A percentile compares a stretch with the other conserved stretches of the same genome.
Conservation (phyloP, 257 asterid genomes). For the Gentiana straminea region DNA sequence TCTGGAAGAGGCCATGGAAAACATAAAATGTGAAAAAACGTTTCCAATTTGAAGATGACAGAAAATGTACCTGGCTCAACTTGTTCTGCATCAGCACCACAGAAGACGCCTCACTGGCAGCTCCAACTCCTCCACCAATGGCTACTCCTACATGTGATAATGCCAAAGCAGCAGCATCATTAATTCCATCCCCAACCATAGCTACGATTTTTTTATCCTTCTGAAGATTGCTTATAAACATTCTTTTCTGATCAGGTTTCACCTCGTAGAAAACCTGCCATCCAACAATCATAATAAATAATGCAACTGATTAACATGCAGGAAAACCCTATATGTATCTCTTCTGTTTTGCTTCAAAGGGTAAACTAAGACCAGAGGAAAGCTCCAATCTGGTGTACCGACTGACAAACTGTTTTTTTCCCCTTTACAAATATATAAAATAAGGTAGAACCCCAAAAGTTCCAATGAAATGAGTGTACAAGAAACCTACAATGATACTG, state of each 20-base stretch:
- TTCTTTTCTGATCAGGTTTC: slow-evolving; percentile 80
- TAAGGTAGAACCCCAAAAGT: too few relatives aligned
- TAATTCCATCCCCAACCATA: slow-evolving; percentile 99
- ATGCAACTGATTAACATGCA: too few relatives aligned
- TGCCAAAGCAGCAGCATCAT: slow-evolving; percentile 98
- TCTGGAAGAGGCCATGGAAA: too few relatives aligned
- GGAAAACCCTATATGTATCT: too few relatives aligned
- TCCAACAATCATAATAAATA: slow-evolving; percentile 14
- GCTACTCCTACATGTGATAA: slow-evolving; percentile 93
- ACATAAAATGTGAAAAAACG: slow-evolving; percentile 4
- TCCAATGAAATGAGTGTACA: too few relatives aligned
- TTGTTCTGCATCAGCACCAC: slow-evolving; percentile 91
- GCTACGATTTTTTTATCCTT: slow-evolving; percentile 66
- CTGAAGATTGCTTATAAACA: slow-evolving; percentile 62
- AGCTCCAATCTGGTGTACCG: neutral
- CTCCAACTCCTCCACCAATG: slow-evolving; percentile 91
- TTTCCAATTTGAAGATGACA: neutral
- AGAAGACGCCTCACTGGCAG: slow-evolving; percentile 96
- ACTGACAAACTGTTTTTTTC: neutral
- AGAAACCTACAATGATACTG: too few relatives aligned
- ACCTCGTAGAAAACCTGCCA: slow-evolving; percentile 75
- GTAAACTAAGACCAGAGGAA: neutral
- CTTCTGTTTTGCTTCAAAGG: too few relatives aligned
- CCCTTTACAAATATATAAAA: too few relatives aligned
- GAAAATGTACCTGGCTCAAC: slow-evolving; percentile 66